Base-by-base conservation (phyloP, 768 basidiomycete species). In the Melanogaster broomeanus region DNA sequence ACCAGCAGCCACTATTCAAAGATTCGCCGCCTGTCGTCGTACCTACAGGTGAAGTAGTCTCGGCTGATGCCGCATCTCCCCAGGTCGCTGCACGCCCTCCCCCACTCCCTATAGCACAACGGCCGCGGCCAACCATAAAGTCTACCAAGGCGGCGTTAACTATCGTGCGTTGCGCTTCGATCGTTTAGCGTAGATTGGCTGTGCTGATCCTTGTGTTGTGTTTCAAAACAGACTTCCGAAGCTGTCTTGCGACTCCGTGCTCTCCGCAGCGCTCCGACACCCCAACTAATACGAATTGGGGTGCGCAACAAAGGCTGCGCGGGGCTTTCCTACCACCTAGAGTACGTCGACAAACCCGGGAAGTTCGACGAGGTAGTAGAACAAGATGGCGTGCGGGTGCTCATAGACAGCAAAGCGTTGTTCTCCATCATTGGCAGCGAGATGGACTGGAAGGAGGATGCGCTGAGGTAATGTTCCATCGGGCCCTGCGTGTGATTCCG, bases 251-350 rank as follows among this genome's bases (percentile, higher is more conserved):
- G 90, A 22, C 77, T 98, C 45, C 80, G 74, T 3, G 78, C 73
- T n/a, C 79, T 99, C 25, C 72, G 93, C 41, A 78, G 79, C n/a
- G 81, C 87, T 10, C 93, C 94, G 21, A 87, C 87, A 3, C 95
- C 96, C 0, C 92, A 93, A 64, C 81, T 94, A 57, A 90, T 99
- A 52, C 88, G 96, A 4, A 91, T 99, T 50, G 93, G 94, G 37
- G 94, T 99, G 48, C 85, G 90, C 59, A 96, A 97, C 76, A 96
- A 98, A 74, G 97, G 97, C 25, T 99, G 97, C 71, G 97, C 97
- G 0, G 97, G 87, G 1, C 80, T 89, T 64, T 77, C 77, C 13
- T 83, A 83, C 61, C 90, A 98, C 66, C 79, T 98, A 43, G 97
- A 98, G 60, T 99, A 98, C 69, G 93, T 98, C 48, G 92, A 94